Conservation (phyloP, 352 stramenopile species). For the Aphanomyces euteiches region DNA sequence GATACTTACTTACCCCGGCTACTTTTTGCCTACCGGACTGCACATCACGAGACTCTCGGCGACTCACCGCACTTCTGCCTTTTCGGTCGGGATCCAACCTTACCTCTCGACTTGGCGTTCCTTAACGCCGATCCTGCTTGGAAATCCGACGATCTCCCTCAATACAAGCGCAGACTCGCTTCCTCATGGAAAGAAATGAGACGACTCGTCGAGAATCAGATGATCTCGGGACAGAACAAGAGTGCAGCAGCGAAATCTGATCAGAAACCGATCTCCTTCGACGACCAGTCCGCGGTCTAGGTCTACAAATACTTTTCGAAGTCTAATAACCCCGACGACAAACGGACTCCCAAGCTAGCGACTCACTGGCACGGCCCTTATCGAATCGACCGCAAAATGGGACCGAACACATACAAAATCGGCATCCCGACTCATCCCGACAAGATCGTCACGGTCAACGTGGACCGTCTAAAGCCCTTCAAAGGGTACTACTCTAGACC, state of each 20-base stretch:
- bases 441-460: conserved; percentile 15
- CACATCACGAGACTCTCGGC: background rate
- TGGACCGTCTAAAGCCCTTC: conserved; percentile 10
- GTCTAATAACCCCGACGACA: background rate
- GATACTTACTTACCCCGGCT: background rate
- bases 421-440: background rate
- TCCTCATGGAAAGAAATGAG: background rate
- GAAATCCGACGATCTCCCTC: background rate
- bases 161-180: conserved; percentile 5
- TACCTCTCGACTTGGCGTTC: conserved; percentile 3
- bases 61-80: conserved; percentile 2
- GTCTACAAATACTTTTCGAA: conserved; percentile 8
- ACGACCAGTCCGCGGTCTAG: background rate
- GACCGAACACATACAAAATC: conserved; percentile 7
- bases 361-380: background rate
- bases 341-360: conserved; percentile 1
- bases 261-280: background rate
- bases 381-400: background rate
- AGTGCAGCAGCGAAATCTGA: background rate
- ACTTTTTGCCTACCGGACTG: conserved; percentile 1
- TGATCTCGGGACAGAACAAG: background rate
- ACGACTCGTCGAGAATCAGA: background rate
- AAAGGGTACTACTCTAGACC: conserved; percentile 1
- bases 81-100: background rate
- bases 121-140: background rate